These are phyloP conservation scores for Pistacia integerrima DNA, from an alignment of 345 rosid species.

Conservation along the genomic window DNA sequence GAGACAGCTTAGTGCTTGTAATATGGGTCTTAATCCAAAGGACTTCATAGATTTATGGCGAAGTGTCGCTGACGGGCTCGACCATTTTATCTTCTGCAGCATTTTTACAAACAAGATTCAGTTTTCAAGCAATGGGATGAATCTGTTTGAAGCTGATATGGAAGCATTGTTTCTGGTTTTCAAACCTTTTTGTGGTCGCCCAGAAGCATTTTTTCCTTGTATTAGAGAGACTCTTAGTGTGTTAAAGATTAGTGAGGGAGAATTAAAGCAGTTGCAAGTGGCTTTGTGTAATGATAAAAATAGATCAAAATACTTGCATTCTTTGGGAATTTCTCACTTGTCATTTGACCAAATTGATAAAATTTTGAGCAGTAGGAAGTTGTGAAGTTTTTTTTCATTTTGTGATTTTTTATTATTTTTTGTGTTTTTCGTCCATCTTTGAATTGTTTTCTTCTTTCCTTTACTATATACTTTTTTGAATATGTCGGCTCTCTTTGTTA, in stretches of 20 bases:
- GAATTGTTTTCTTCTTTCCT: no score
- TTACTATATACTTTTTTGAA: no score
- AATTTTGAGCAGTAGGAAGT: slow-evolving; percentile 44
- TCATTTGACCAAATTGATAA: slow-evolving; percentile 47
- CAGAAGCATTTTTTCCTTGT: slow-evolving; percentile 71
- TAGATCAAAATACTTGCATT: slow-evolving; percentile 28
- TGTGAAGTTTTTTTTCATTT: not conserved
- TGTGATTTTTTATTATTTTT: no score
- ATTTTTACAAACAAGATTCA: slow-evolving; percentile 30
- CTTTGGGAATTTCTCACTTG: slow-evolving; percentile 49
- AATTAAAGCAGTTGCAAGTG: slow-evolving; percentile 35
- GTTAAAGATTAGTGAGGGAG: slow-evolving; percentile 47
- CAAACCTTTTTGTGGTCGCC: slow-evolving; percentile 64
- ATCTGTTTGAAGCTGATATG: slow-evolving; percentile 49
- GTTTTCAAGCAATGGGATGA: slow-evolving; percentile 29
- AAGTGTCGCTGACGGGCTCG: slow-evolving; percentile 72
- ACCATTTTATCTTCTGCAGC: slow-evolving; percentile 58
- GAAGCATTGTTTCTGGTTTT: slow-evolving; percentile 54
- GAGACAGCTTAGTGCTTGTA: slow-evolving; percentile 40
- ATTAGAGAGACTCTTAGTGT: slow-evolving; percentile 62
- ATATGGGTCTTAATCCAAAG: slow-evolving; percentile 49
- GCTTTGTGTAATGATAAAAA: slow-evolving; percentile 27
- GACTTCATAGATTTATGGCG: slow-evolving; percentile 84
- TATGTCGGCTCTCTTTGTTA: no score
- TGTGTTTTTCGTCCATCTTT: no score